Base-by-base conservation (phyloP, 306 rosid genomes). In the Mimosa bimucronata region DNA sequence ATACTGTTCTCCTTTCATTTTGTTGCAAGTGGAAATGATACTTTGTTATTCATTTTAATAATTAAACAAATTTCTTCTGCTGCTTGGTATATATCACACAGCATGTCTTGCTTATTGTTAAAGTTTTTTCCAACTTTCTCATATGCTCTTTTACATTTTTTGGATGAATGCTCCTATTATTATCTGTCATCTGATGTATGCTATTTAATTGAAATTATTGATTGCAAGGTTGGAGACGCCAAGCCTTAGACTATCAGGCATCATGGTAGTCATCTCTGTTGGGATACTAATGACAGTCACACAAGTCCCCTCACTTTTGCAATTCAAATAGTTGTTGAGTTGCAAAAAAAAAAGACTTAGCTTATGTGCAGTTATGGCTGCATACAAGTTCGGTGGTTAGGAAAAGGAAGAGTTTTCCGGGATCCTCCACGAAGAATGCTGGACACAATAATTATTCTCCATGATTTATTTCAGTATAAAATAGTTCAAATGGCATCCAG, bases 251-350 rank as follows among this genome's bases (percentile, higher is more conserved):
- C 92, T 95, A 53, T 89, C 94, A 0, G 98, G 98, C 87, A 95
- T 95, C 84, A 95, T 95, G 70, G 50, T 87, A 68, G 42, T 95
- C 29, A 95, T 95, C 83, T 95, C 94, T 70, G 19, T 86, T 69
- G 98, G 98, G 85, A 89, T 95, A 84, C 88, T 95, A 76, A 85
- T 95, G 83, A 91, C 98, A 85, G 98, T 98, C 92, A 88, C 68
- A 19, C 19, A 50, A 74, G 50, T 66, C 31, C 5, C 75, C 64
- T 30, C 60, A 38, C 53, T 42, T 21, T 16, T 34, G 40, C 34
- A 28, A 74, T 74, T 41, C 55, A n/a, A 81, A 74, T 77, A 23
- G 85, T 76, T 67, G 10, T 66, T 61, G 44, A 69, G 66, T 84
- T 61, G 64, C 44, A n/a, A 57, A 75, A 19, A 28, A 21, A 73